phyloP scores from a whole-genome alignment of 2,329 filamentous ascomycete genomes.

The Trichophyton equinum region DNA sequence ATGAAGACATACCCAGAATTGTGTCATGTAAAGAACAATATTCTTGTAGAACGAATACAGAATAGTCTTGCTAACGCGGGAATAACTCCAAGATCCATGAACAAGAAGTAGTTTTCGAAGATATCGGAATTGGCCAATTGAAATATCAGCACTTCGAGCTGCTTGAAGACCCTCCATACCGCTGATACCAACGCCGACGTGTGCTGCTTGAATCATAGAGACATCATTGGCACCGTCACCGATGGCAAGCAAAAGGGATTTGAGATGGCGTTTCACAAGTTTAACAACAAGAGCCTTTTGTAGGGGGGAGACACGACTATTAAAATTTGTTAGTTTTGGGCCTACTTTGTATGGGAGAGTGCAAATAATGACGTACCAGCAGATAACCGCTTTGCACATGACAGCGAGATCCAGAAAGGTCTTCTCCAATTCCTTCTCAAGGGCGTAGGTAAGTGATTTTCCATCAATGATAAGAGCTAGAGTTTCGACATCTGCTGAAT shows the following conservation, averaged over 20 bases:
- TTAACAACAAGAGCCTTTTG: conserved; percentile 98
- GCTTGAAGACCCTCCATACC: conserved; percentile 95
- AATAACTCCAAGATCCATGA: conserved; percentile 95
- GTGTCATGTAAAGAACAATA: conserved; percentile 95
- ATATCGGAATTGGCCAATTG: conserved; percentile 91
- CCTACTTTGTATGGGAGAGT: not conserved
- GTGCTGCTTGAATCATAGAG: conserved; percentile 99
- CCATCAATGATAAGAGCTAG: conserved; percentile 91
- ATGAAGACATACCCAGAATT: conserved; percentile 70
- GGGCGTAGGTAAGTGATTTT: conserved; percentile 81
- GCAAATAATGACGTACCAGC: conserved; percentile 42
- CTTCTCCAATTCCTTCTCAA: conserved; percentile 90
- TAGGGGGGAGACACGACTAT: conserved; percentile 81
- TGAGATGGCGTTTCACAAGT: conserved; percentile 87
- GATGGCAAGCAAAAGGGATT: conserved; percentile 85
- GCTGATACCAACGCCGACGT: conserved; percentile 95
- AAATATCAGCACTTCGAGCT: conserved; percentile 85
- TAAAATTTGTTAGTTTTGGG: conserved; percentile 11
- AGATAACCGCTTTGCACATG: conserved; percentile 98
- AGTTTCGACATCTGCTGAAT: conserved; percentile 52
- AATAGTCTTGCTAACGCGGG: conserved; percentile 92
- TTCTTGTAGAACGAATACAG: conserved; percentile 99
- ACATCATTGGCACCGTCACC: conserved; percentile 97
- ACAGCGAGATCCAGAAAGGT: conserved; percentile 84
- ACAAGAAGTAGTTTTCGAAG: conserved; percentile 87